Conservation (phyloP, 129 eudicot species). For the Pseudognaphalium luteoalbum region DNA sequence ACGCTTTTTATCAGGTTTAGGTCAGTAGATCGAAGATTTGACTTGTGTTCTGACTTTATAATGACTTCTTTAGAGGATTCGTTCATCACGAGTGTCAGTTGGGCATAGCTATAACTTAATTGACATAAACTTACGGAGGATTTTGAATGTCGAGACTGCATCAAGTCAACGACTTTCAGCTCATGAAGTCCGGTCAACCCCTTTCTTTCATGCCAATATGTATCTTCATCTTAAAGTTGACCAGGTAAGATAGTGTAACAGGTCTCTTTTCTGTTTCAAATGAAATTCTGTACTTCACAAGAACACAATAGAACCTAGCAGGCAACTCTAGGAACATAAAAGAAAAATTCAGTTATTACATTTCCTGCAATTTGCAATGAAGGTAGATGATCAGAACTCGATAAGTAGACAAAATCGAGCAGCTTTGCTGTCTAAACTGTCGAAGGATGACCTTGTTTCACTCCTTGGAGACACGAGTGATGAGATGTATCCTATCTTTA, state of each 20-base stretch:
- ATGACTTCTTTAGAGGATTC: constrained; percentile 55
- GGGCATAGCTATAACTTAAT: constrained; percentile 91
- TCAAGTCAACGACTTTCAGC: constrained; percentile 66
- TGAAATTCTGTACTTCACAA: neutral
- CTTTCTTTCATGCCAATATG: constrained; percentile 98
- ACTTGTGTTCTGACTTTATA: constrained; percentile 13
- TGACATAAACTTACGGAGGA: constrained; percentile 56
- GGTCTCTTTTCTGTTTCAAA: neutral
- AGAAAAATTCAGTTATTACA: neutral
- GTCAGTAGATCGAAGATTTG: neutral
- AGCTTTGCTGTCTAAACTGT: constrained; percentile 56
- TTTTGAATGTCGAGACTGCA: constrained; percentile 88
- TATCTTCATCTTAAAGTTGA: constrained; percentile 75
- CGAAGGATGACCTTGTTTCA: constrained; percentile 65
- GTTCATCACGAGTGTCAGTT: constrained; percentile 62
- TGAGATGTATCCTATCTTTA: constrained; percentile 71
- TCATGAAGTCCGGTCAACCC: constrained; percentile 50
- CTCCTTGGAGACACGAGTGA: constrained; percentile 66
- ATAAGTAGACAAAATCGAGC: constrained; percentile 76
- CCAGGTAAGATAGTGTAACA: constrained; percentile 38
- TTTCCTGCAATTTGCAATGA: constrained; percentile 22
- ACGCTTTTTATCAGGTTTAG: neutral
- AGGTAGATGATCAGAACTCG: constrained; percentile 84
- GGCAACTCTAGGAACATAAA: neutral
- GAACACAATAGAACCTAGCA: neutral